These are phyloP conservation scores for Purshia tridentata DNA, from an alignment of 306 rosid species.

Conservation along the genomic window DNA sequence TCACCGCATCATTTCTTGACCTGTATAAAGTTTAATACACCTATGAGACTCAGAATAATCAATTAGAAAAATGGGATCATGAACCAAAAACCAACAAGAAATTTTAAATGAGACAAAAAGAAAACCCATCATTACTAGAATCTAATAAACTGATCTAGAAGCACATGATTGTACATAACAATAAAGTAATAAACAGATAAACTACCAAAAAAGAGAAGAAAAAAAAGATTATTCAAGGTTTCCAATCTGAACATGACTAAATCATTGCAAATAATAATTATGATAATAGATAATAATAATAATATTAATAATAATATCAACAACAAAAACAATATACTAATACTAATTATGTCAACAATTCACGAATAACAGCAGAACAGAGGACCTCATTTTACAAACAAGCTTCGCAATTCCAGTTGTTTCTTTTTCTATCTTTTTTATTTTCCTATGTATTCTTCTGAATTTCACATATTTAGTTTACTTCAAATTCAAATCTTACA, in stretches of 20 bases:
- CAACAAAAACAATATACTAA: neutral
- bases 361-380: neutral
- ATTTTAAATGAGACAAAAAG: neutral
- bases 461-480: neutral
- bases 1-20: slow-evolving; percentile 48
- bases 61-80: neutral
- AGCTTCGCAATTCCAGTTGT: neutral
- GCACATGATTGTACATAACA: neutral
- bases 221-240: neutral
- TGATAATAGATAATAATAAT: neutral
- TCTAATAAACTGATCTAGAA: neutral
- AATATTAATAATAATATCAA: neutral
- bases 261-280: neutral
- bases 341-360: neutral
- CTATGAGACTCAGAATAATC: neutral
- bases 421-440: neutral
- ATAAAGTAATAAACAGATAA: neutral
- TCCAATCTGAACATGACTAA: neutral
- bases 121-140: neutral
- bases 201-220: neutral
- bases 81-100: neutral
- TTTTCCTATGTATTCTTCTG: neutral
- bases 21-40: slow-evolving; percentile 38
- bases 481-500: too few species aligned
- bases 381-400: too few species aligned